Evolutionary conservation across 768 basidiomycete genomes (phyloP), one percentile per base, ranked within the genome.

Genomic region (Royoungia palumana): DNA sequence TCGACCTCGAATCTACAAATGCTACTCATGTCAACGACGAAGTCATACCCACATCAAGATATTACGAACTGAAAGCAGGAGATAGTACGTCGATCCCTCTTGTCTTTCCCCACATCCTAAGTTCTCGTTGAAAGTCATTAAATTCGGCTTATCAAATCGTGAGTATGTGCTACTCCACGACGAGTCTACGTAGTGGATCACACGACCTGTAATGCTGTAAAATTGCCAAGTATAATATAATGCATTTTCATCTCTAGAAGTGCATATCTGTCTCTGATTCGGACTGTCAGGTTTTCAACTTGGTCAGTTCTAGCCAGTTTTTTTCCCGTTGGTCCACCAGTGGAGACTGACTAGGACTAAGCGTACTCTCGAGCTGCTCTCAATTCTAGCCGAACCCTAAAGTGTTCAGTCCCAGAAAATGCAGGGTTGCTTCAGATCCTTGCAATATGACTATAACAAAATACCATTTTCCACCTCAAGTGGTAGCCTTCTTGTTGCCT

Each of bases 1-100:
- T 99, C 51, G 96, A 99, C 70, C 81, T 99, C 9, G 94, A 99
- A 58, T 96, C 94, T n/a, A 97, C 96, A 3, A 99, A 99, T 63
- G 85, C 89, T 2, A 98, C 96, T 0, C 76, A 81, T 57, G 95
- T 99, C 39, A 98, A 98, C 60, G 90, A 85, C 53, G 80, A 86
- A 59, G 69, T 76, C 41, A 87, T 98, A 53, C 96, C 96, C 3
- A 74, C 83, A 2, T 85, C 92, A 8, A 75, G 95, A 51, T 99
- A 83, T 66, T 94, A 86, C 63, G 93, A 95, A 66, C 71, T 95
- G 44, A 84, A 78, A 66, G 71, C 78, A 17, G 77, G 81, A 21
- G 93, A 95, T 67, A 85, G 92, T 94, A 50, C 47, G 85, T 49
- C 7, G 25, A n/a, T 9, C 51, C 6, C 35, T 36, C 17, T 35